Conservation (phyloP, 2,329 filamentous ascomycete species). For the Pezicula neosporulosa region DNA sequence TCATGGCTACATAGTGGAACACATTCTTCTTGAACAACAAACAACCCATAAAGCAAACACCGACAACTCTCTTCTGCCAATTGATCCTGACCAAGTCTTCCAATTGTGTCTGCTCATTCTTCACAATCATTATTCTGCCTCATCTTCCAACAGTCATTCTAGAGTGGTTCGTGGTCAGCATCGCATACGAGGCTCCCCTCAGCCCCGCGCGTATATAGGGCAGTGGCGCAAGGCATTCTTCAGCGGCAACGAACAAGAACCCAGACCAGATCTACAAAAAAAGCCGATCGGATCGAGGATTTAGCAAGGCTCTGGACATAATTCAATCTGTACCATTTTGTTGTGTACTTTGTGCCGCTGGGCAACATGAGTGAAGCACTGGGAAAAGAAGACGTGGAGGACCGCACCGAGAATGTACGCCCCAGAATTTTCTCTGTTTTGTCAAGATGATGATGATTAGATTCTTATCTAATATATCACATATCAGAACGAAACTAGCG, state of each 20-base stretch:
- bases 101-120: background rate
- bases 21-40: background rate
- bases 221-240: constrained; percentile 1
- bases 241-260: background rate
- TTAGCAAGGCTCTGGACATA: background rate
- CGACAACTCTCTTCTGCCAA: background rate
- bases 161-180: background rate
- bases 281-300: background rate
- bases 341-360: background rate
- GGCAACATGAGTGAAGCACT: background rate
- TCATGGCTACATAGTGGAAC: background rate
- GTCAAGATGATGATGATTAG: background rate
- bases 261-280: background rate
- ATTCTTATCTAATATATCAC: background rate
- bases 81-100: background rate
- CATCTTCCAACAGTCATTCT: background rate
- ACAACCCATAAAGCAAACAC: background rate
- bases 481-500: background rate
- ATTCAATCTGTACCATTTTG: background rate
- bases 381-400: background rate
- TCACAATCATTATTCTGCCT: background rate
- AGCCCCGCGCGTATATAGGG: background rate
- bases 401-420: background rate
- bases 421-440: background rate
- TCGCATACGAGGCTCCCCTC: background rate